Evolutionary conservation across 2,329 filamentous ascomycete genomes (phyloP).

Genomic region (Sclerotinia trifoliorum): DNA sequence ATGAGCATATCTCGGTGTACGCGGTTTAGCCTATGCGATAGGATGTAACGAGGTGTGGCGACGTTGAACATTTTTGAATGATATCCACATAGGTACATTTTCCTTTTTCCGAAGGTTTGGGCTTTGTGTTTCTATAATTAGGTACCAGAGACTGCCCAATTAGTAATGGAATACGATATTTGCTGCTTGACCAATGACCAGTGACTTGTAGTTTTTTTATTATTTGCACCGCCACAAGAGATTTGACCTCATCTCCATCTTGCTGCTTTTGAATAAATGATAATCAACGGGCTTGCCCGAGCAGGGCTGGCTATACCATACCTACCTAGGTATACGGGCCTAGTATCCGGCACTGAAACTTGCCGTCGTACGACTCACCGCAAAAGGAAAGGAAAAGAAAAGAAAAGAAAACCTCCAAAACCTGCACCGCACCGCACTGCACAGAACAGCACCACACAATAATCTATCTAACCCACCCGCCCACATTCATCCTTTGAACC

Average conservation of each 20-base stretch:
- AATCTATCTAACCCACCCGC: neutral
- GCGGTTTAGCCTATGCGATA: slow-evolving; percentile 13
- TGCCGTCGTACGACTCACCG: slow-evolving; percentile 2
- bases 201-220: neutral
- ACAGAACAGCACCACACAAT: too few relatives aligned
- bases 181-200: neutral
- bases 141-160: neutral
- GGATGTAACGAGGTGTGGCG: slow-evolving; percentile 20
- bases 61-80: neutral
- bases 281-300: slow-evolving; percentile 19
- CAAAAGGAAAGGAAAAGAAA: neutral
- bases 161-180: neutral
- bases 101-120: neutral
- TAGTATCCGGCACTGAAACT: neutral
- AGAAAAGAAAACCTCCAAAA: neutral
- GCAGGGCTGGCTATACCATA: neutral
- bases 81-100: neutral
- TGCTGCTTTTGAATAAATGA: slow-evolving; percentile 10
- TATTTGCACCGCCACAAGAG: slow-evolving; percentile 18
- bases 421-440: neutral
- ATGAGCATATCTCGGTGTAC: slow-evolving; percentile 18
- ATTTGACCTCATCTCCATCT: neutral
- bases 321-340: neutral
- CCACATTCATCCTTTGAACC: neutral
- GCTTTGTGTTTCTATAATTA: slow-evolving; percentile 20